phyloP scores from a whole-genome alignment of 192 early-diverging fungal genomes.

The Kickxella alabastrina region DNA sequence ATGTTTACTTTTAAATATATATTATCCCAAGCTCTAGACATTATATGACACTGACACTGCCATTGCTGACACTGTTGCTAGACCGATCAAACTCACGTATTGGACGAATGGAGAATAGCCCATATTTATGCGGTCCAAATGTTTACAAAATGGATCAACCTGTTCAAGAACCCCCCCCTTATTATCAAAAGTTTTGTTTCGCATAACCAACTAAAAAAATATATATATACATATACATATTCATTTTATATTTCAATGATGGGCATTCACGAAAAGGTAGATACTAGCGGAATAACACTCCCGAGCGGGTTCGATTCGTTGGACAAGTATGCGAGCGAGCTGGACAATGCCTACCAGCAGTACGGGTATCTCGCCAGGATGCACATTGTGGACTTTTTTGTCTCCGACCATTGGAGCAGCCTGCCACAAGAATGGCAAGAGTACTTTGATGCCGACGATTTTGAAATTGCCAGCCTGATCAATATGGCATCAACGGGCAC shows the following conservation, averaged over 20 bases:
- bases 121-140: too few relatives aligned
- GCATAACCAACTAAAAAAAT: too few relatives aligned
- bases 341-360: constrained; percentile 6
- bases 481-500: constrained; percentile 25
- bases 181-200: too few relatives aligned
- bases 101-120: too few relatives aligned
- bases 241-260: background rate
- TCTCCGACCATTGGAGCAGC: constrained; percentile 20
- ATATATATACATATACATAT: constrained; percentile 23
- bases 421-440: constrained; percentile 38
- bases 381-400: constrained; percentile 48
- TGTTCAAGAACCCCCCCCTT: too few relatives aligned
- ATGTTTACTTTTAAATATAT: too few relatives aligned
- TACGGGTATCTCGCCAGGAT: constrained; percentile 30
- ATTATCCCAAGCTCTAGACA: too few relatives aligned
- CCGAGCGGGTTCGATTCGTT: constrained; percentile 23
- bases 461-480: constrained; percentile 20
- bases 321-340: constrained; percentile 24
- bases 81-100: too few relatives aligned
- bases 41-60: too few relatives aligned
- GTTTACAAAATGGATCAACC: too few relatives aligned
- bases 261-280: background rate
- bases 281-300: constrained; percentile 14
- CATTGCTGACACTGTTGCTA: too few relatives aligned
- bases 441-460: constrained; percentile 17